phyloP scores from a whole-genome alignment of 2,329 filamentous ascomycete genomes.

The Furcasterigmium furcatum region DNA sequence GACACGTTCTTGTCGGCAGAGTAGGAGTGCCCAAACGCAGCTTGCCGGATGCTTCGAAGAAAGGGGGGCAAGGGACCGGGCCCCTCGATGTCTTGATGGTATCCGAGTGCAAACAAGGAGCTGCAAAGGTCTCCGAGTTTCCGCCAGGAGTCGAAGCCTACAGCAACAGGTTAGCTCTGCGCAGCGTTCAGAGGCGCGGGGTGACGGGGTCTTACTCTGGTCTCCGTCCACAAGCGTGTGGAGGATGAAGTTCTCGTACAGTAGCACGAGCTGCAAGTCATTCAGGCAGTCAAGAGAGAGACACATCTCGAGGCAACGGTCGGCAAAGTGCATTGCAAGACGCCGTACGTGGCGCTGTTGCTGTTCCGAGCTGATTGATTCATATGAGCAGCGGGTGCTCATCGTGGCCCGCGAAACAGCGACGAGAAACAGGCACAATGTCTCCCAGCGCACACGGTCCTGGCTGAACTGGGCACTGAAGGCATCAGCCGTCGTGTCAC shows the following conservation, averaged over 20 bases:
- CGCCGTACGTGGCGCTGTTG: conserved; percentile 11
- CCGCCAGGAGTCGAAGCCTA: conserved; percentile 43
- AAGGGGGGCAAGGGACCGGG: conserved; percentile 24
- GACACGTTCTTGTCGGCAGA: conserved; percentile 43
- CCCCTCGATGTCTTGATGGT: conserved; percentile 33
- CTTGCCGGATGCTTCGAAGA: conserved; percentile 33
- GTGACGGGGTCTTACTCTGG: conserved; percentile 29
- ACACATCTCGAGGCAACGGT: conserved; percentile 17
- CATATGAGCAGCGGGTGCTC: conserved; percentile 8
- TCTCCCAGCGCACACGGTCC: conserved; percentile 18
- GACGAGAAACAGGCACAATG: conserved; percentile 17
- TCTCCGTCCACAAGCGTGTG: conserved; percentile 38
- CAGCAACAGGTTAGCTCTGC: background rate
- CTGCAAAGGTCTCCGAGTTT: conserved; percentile 40
- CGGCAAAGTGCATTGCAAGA: conserved; percentile 15
- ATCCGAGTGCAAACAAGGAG: conserved; percentile 41
- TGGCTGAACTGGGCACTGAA: conserved; percentile 12
- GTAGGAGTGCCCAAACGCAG: conserved; percentile 37
- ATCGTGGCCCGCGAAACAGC: conserved; percentile 17
- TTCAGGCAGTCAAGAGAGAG: conserved; percentile 28
- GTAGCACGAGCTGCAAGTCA: conserved; percentile 38
- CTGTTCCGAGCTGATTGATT: conserved; percentile 9
- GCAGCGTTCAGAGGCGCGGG: background rate
- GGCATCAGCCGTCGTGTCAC: conserved; percentile 5
- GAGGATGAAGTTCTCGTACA: conserved; percentile 43